Evolutionary conservation across 2,329 filamentous ascomycete genomes (phyloP).

Genomic region (Furcasterigmium sp.): DNA sequence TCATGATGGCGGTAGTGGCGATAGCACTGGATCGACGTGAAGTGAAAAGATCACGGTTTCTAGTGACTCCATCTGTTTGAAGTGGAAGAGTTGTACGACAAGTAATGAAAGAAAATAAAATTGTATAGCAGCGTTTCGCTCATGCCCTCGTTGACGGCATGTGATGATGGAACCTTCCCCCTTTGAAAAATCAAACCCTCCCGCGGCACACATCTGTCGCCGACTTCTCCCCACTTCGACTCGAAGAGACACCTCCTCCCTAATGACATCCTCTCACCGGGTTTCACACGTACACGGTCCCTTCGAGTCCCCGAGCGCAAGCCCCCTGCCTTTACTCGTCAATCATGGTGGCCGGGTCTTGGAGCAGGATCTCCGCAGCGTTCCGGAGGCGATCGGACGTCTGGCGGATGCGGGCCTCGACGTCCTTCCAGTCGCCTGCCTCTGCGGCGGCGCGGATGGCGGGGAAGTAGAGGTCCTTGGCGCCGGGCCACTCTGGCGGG

Average conservation of each 20-base stretch:
- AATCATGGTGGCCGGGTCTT: constrained; percentile 6
- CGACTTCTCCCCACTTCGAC: no score
- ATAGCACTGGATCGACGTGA: no score
- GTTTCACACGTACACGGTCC: neutral
- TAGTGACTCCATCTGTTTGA: no score
- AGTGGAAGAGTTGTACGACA: no score
- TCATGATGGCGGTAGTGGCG: no score
- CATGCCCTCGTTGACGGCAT: neutral
- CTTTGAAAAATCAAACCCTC: no score
- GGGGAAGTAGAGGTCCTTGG: constrained; percentile 50
- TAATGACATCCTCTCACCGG: neutral
- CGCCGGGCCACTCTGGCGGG: constrained; percentile 70
- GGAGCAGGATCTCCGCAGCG: constrained; percentile 41
- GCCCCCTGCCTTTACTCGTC: neutral
- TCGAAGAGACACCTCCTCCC: neutral
- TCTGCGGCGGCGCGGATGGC: constrained; percentile 79
- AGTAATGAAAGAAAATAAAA: neutral
- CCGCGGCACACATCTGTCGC: no score
- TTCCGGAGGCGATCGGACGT: constrained; percentile 61
- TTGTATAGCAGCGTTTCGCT: neutral
- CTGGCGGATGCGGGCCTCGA: constrained; percentile 64
- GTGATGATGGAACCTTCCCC: no score
- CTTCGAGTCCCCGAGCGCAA: neutral
- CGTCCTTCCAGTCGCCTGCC: constrained; percentile 62
- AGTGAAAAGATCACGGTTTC: no score